phyloP scores from a whole-genome alignment of 805 yeast species.

The Lipomyces spencermartinsiae region DNA sequence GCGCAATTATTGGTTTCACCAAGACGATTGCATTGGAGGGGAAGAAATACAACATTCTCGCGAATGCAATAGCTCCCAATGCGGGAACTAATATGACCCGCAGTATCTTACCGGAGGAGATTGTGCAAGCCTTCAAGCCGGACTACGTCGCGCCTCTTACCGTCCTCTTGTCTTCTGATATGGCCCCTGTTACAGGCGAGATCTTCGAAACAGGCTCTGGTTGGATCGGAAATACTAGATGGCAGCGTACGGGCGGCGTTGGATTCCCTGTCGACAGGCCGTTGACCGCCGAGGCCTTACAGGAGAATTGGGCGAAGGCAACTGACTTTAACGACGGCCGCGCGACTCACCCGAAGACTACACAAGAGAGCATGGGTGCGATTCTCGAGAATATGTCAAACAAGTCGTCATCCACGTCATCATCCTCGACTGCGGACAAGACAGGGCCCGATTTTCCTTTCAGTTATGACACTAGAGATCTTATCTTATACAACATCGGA shows the following conservation, averaged over 20 bases:
- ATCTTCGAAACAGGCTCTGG: constrained; percentile 95
- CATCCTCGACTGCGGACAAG: constrained; percentile 52
- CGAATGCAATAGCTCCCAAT: constrained; percentile 91
- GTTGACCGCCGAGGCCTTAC: constrained; percentile 71
- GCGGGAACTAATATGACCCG: constrained; percentile 98
- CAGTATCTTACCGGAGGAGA: constrained; percentile 79
- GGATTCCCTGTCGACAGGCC: constrained; percentile 54
- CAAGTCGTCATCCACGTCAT: constrained; percentile 44
- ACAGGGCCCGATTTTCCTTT: constrained; percentile 18
- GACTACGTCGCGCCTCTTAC: constrained; percentile 89
- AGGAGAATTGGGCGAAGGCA: constrained; percentile 69
- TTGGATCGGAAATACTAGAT: constrained; percentile 93
- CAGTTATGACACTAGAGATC: constrained; percentile 40
- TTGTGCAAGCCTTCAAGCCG: constrained; percentile 83
- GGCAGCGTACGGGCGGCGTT: constrained; percentile 92
- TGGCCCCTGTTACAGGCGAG: constrained; percentile 76
- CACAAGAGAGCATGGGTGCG: constrained; percentile 81
- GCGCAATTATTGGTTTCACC: constrained; percentile 84
- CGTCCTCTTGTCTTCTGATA: constrained; percentile 77
- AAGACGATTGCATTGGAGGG: constrained; percentile 92
- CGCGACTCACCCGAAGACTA: constrained; percentile 62
- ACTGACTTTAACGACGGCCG: constrained; percentile 65
- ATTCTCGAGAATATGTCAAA: constrained; percentile 59
- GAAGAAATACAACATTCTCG: constrained; percentile 72
- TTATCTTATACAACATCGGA: constrained; percentile 85